Evolutionary conservation across 169 alveolate species (phyloP).

Genomic region (Plasmodium gonderi): DNA sequence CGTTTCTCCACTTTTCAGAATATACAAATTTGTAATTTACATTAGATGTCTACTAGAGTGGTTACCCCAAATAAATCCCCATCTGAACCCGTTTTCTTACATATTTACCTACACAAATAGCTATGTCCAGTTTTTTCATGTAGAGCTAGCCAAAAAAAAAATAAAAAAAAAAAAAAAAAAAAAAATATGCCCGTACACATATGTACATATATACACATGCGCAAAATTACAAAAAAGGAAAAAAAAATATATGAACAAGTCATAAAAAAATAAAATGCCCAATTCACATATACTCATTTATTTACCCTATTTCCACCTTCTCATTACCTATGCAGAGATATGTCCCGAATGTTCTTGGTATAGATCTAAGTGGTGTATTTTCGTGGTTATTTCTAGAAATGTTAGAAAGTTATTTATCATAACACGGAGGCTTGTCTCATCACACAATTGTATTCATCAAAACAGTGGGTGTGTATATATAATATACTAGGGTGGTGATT

Average conservation of each 20-base stretch:
- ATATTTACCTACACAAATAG: conserved; percentile 82
- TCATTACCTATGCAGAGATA: conserved; percentile 48
- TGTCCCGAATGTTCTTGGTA: conserved; percentile 78
- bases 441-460: background rate
- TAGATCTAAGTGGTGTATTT: conserved; percentile 79
- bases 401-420: conserved; percentile 66
- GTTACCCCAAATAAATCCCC: conserved; percentile 89
- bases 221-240: background rate
- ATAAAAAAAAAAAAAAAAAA: conserved; percentile 15
- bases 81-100: conserved; percentile 84
- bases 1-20: conserved; percentile 56
- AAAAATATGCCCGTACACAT: background rate
- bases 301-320: background rate
- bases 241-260: conserved; percentile 4
- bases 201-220: too few species aligned
- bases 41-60: conserved; percentile 85
- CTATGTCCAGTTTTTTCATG: conserved; percentile 81
- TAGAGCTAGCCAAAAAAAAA: conserved; percentile 15
- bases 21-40: conserved; percentile 81
- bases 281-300: background rate
- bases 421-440: background rate
- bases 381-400: conserved; percentile 81
- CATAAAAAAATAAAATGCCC: background rate
- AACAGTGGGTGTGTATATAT: background rate
- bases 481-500: too few species aligned